These are phyloP conservation scores for Cucumis cinereus DNA, from an alignment of 306 rosid genomes.

Conservation along the genomic window DNA sequence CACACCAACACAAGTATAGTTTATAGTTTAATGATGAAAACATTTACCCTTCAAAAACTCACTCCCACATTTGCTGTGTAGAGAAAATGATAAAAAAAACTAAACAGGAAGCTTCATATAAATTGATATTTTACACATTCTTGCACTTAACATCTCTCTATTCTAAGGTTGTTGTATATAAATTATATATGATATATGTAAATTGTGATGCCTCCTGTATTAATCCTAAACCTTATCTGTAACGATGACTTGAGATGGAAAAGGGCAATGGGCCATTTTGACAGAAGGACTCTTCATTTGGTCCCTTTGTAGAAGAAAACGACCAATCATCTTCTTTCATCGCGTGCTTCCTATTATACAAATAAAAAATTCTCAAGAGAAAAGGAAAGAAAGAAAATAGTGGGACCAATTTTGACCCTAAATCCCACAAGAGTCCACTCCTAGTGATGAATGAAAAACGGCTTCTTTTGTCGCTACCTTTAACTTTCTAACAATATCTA, in stretches of 20 bases:
- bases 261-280: neutral
- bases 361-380: neutral
- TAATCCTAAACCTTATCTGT: neutral
- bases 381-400: neutral
- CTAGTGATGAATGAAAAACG: neutral
- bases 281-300: neutral
- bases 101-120: too few species aligned
- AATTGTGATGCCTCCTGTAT: neutral
- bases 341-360: neutral
- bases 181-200: too few species aligned
- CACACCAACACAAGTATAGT: neutral
- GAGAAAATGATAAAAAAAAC: too few species aligned
- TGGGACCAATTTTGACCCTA: slow-evolving; percentile 1
- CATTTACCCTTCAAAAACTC: neutral
- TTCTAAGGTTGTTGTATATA: too few species aligned
- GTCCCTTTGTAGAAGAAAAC: neutral
- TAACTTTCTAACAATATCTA: neutral
- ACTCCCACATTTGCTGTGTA: neutral
- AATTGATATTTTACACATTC: neutral
- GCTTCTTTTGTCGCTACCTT: neutral
- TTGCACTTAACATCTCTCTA: too few species aligned
- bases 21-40: neutral
- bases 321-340: neutral
- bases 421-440: neutral
- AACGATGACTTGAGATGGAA: neutral